Base-by-base conservation (phyloP, 257 asterid genomes). In the Salvia splendens region DNA sequence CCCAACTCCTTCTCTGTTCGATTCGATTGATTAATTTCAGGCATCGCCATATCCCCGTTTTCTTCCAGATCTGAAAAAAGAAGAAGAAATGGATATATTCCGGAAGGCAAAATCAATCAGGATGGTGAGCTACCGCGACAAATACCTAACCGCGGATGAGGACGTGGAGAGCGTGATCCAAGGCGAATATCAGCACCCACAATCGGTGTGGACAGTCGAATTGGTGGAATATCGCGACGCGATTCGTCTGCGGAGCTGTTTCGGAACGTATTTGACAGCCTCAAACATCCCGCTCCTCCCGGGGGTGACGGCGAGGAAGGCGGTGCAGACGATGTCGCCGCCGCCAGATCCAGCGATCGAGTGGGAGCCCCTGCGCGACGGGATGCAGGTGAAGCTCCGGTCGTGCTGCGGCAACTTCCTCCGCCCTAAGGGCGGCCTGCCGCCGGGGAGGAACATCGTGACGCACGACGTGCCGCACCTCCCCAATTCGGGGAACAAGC, bases 291-390 rank as follows among this genome's bases (percentile, higher is more conserved):
- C 88, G 2, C 83, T 89, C 17, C 73, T 86, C 36, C 86, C 88
- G 0, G 82, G 85, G 28, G 86, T 77, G 28, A 63, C 89, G 0
- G 95, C 83, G 0, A 83, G 72, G 64, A 74, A 49, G 59, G 95
- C 84, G 2, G 62, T 78, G 36, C 96, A 86, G 68, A 75, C 84
- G 5, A 0, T 53, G 12, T 76, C 64, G 2, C 58, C 65, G 33
- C 49, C 41, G 0, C 1, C 30, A 2, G 30, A 24, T 24, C 73
- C 73, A 0, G 77, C 86, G 2, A 66, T 71, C 0, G 84, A 85
- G 69, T 89, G 96, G 96, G 86, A 86, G 41, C 90, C 95, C 3
- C 4, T 79, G 2, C 83, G 96, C 76, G 96, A 89, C 65, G 96
- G 96, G 30, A 86, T 86, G 70, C 92, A 84, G 74, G 74, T 70